These are phyloP conservation scores for Cyclocybe cylindracea DNA, from an alignment of 768 basidiomycete genomes.

Conservation along the genomic window DNA sequence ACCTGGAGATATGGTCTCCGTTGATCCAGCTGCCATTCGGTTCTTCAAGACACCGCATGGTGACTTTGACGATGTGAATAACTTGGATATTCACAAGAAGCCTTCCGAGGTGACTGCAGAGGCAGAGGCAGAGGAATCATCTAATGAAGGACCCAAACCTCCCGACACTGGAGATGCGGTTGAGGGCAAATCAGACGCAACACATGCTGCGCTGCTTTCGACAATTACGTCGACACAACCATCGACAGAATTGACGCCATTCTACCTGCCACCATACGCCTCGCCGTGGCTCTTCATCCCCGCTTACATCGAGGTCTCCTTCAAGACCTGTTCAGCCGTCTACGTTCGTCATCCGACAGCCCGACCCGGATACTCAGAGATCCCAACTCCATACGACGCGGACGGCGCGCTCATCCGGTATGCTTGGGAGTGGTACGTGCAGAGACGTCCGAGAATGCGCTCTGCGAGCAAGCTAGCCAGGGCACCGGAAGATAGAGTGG, in stretches of 20 bases:
- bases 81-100: not conserved
- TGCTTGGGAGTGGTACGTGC: conserved; percentile 95
- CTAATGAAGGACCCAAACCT: not conserved
- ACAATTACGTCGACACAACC: no score
- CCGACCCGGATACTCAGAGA: conserved; percentile 92
- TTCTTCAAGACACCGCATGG: conserved; percentile 54
- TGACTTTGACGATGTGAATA: conserved; percentile 34
- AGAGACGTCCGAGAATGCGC: conserved; percentile 66
- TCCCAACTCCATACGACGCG: conserved; percentile 94
- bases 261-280: conserved; percentile 84
- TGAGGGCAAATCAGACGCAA: not conserved
- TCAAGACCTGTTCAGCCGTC: conserved; percentile 85
- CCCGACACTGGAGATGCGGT: not conserved
- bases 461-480: conserved; percentile 61
- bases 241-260: conserved; percentile 55
- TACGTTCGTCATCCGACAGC: conserved; percentile 97
- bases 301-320: conserved; percentile 65
- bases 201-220: no score
- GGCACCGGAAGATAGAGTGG: conserved; percentile 66
- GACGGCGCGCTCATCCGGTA: conserved; percentile 91
- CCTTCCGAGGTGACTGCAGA: conserved; percentile 6
- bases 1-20: conserved; percentile 93
- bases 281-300: conserved; percentile 94
- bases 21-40: conserved; percentile 78
- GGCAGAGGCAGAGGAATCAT: conserved; percentile 5